Percentiles rank a stretch among this genome's conserved stretches.
Conservation (phyloP, 1,284 basidiomycete species). For the Cutaneotrichosporon sp. region DNA sequence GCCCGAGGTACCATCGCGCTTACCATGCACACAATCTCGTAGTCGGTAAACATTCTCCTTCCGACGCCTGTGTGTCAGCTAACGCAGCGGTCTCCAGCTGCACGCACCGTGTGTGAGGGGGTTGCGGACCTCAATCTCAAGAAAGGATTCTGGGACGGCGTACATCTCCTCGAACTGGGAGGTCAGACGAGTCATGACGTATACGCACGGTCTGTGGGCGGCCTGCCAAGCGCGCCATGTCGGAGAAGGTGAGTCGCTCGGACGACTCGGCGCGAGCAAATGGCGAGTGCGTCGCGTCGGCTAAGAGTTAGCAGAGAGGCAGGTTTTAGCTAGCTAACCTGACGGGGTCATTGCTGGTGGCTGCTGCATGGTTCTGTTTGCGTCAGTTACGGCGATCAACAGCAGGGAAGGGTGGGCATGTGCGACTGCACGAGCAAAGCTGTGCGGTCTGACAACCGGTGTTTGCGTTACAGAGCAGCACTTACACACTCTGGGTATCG, state of each 20-base stretch:
- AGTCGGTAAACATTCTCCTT: constrained; percentile 98
- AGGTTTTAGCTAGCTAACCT: neutral
- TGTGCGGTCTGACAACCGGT: too few relatives aligned
- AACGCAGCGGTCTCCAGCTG: neutral
- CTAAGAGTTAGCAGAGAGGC: neutral
- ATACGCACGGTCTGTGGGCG: constrained; percentile 73
- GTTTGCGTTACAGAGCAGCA: too few relatives aligned
- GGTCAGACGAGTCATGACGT: neutral
- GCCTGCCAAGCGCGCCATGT: constrained; percentile 58
- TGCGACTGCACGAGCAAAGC: neutral
- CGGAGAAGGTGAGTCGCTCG: constrained; percentile 58
- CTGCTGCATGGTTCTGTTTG: constrained; percentile 7
- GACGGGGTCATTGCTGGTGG: constrained; percentile 1
- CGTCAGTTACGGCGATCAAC: neutral
- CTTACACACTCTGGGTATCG: too few relatives aligned
- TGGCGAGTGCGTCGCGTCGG: constrained; percentile 56
- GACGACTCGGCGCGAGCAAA: constrained; percentile 57
- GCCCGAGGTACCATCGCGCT: constrained; percentile 22
- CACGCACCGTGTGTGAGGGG: constrained; percentile 85
- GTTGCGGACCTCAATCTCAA: constrained; percentile 96
- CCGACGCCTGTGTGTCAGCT: constrained; percentile 66
- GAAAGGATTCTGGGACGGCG: constrained; percentile 89
- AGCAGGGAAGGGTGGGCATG: neutral
- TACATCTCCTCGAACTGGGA: constrained; percentile 98
- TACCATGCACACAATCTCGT: constrained; percentile 96